Evolutionary conservation across 1,139 yeast species (phyloP).

Genomic region (Yamadazyma conglobata): DNA sequence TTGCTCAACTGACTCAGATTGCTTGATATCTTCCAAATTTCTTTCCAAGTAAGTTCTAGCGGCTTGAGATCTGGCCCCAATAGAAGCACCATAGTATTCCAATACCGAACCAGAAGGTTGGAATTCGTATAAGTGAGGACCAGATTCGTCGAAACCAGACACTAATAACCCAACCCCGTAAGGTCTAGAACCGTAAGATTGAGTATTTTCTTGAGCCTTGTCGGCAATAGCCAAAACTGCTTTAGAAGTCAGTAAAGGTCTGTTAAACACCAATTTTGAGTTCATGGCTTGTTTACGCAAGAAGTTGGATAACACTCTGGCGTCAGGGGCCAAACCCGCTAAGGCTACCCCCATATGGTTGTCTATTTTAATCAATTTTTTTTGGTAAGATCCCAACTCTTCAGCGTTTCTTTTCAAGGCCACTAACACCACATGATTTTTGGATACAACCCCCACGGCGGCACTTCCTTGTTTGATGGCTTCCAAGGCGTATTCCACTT

Average conservation of each 20-base stretch:
- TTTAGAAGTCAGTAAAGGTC: slow-evolving; percentile 81
- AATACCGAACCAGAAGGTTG: slow-evolving; percentile 93
- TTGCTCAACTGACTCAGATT: slow-evolving; percentile 60
- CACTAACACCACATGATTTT: slow-evolving; percentile 83
- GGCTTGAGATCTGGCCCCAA: slow-evolving; percentile 98
- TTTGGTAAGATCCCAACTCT: slow-evolving; percentile 94
- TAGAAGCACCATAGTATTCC: slow-evolving; percentile 91
- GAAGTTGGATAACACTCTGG: slow-evolving; percentile 84
- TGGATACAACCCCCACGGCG: slow-evolving; percentile 88
- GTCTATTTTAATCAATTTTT: slow-evolving; percentile 87
- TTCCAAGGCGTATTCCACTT: slow-evolving; percentile 92
- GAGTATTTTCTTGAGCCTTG: slow-evolving; percentile 96
- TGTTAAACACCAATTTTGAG: slow-evolving; percentile 78
- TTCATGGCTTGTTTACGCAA: slow-evolving; percentile 90
- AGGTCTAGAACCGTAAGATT: slow-evolving; percentile 93
- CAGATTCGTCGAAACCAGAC: slow-evolving; percentile 91
- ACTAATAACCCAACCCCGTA: slow-evolving; percentile 94
- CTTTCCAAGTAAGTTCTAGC: slow-evolving; percentile 95
- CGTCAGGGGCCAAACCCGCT: slow-evolving; percentile 98
- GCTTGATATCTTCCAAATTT: slow-evolving; percentile 63
- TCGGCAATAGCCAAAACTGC: slow-evolving; percentile 89
- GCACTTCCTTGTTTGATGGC: slow-evolving; percentile 99
- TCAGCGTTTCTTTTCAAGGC: slow-evolving; percentile 96
- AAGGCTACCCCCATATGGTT: slow-evolving; percentile 92
- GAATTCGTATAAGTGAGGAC: slow-evolving; percentile 92